Conservation (phyloP, 768 basidiomycete species). For the Leccinum pellstonianum region DNA sequence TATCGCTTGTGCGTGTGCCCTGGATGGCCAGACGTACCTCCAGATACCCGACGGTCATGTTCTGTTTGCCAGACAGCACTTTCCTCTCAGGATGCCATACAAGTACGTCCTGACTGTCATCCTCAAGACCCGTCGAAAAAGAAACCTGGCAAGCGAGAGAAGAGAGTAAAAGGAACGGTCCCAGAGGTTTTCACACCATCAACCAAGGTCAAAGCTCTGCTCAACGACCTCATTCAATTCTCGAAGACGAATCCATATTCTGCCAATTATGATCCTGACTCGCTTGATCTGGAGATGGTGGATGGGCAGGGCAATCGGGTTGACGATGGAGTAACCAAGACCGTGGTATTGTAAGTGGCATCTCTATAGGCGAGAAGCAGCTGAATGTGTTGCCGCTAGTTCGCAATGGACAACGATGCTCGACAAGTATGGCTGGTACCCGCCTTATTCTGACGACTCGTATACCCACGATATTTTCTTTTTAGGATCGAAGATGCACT, state of each 20-base stretch:
- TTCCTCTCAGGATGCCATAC: slow-evolving; percentile 71
- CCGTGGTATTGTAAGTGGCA: slow-evolving; percentile 86
- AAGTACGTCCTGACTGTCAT: slow-evolving; percentile 64
- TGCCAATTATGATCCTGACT: slow-evolving; percentile 75
- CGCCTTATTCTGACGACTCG: not conserved
- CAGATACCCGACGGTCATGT: slow-evolving; percentile 63
- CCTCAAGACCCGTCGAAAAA: slow-evolving; percentile 53
- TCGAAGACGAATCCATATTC: slow-evolving; percentile 87
- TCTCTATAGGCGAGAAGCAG: slow-evolving; percentile 13
- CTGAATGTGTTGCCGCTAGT: slow-evolving; percentile 40
- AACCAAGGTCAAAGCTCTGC: slow-evolving; percentile 84
- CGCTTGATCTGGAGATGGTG: slow-evolving; percentile 73
- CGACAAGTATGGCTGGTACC: slow-evolving; percentile 58
- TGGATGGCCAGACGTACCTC: slow-evolving; percentile 71
- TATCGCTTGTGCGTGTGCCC: slow-evolving; percentile 79
- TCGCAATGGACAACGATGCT: slow-evolving; percentile 96
- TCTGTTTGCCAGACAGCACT: slow-evolving; percentile 75
- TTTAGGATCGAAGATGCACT: slow-evolving; percentile 85
- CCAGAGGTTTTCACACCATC: slow-evolving; percentile 68
- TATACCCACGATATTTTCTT: slow-evolving; percentile 2
- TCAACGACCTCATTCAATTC: slow-evolving; percentile 76
- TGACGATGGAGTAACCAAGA: slow-evolving; percentile 77
- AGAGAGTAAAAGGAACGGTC: slow-evolving; percentile 52
- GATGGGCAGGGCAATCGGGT: slow-evolving; percentile 70
- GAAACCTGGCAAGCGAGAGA: slow-evolving; percentile 65